phyloP scores from a whole-genome alignment of 352 stramenopile species.

The Elongisporangium undulatum region DNA sequence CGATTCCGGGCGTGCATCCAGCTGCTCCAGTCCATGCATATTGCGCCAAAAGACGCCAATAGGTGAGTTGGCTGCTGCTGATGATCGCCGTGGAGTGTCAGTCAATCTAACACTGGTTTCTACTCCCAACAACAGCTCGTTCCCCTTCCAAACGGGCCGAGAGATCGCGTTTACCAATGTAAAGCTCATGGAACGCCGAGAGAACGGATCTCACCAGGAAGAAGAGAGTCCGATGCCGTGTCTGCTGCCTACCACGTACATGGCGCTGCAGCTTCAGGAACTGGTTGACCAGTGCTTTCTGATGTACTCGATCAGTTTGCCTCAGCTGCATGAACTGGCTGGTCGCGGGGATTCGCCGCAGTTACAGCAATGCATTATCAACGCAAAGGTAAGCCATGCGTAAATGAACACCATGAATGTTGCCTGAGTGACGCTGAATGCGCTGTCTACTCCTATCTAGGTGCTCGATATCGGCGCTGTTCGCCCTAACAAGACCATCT shows the following conservation, averaged over 20 bases:
- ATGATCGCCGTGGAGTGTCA: background rate
- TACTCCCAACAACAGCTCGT: constrained; percentile 5
- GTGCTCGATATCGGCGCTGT: constrained; percentile 70
- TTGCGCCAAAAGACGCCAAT: constrained; percentile 16
- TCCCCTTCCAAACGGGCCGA: constrained; percentile 34
- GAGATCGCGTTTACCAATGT: constrained; percentile 48
- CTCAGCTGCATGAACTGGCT: constrained; percentile 21
- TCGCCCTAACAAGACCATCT: constrained; percentile 44
- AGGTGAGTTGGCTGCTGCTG: constrained; percentile 8
- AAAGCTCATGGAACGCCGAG: constrained; percentile 36
- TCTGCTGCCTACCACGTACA: constrained; percentile 33
- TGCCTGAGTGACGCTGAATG: background rate
- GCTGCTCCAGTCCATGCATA: constrained; percentile 13
- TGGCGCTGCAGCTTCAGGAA: constrained; percentile 27
- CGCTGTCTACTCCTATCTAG: background rate
- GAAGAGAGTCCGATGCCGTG: background rate
- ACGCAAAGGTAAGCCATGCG: constrained; percentile 14
- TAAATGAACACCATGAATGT: too few species aligned
- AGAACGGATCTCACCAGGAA: constrained; percentile 20
- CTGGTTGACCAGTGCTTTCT: constrained; percentile 20
- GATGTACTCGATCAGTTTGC: constrained; percentile 16
- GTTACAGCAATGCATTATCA: constrained; percentile 32
- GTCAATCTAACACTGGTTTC: background rate
- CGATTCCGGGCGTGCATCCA: constrained; percentile 46
- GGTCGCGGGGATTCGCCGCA: constrained; percentile 12